Percentiles rank a stretch among this genome's conserved stretches.
Evolutionary conservation across 257 asterid genomes (phyloP).

Genomic region (Scutellaria galericulata): DNA sequence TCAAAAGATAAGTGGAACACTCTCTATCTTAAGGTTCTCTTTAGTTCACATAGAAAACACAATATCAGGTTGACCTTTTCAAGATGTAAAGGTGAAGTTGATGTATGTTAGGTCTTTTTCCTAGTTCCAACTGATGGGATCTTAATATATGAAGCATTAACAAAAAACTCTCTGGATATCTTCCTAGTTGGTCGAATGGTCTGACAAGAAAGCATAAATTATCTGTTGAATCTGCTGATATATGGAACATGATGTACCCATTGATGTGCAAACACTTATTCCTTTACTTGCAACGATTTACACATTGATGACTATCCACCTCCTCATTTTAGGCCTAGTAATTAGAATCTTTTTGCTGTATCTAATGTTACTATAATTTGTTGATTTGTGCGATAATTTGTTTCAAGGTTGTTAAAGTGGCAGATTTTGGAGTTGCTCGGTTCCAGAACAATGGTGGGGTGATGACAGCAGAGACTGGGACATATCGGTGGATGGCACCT

Average conservation of each 20-base stretch:
- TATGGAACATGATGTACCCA: slow-evolving; percentile 5
- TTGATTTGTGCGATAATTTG: slow-evolving; percentile 44
- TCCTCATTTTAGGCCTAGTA: neutral
- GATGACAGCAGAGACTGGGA: slow-evolving; percentile 99
- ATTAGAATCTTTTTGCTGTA: slow-evolving; percentile 14
- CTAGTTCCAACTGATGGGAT: neutral
- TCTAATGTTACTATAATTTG: slow-evolving; percentile 22
- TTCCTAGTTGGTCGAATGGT: neutral
- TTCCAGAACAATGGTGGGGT: slow-evolving; percentile 88
- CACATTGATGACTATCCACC: neutral
- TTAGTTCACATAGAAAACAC: slow-evolving; percentile 2
- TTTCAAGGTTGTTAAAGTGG: slow-evolving; percentile 93
- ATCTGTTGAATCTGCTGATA: neutral
- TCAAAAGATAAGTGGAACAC: neutral
- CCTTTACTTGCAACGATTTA: slow-evolving; percentile 11
- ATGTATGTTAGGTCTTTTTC: neutral
- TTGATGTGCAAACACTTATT: neutral
- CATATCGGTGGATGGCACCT: slow-evolving; percentile 99
- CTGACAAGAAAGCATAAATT: neutral
- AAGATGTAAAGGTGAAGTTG: neutral
- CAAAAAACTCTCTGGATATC: neutral
- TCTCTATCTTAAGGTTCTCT: neutral
- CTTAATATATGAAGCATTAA: neutral
- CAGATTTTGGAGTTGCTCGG: slow-evolving; percentile 97
- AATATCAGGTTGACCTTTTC: neutral